These are phyloP conservation scores for Fusarium sterilihyphosum DNA, from an alignment of 2,329 filamentous ascomycete species.

Conservation along the genomic window DNA sequence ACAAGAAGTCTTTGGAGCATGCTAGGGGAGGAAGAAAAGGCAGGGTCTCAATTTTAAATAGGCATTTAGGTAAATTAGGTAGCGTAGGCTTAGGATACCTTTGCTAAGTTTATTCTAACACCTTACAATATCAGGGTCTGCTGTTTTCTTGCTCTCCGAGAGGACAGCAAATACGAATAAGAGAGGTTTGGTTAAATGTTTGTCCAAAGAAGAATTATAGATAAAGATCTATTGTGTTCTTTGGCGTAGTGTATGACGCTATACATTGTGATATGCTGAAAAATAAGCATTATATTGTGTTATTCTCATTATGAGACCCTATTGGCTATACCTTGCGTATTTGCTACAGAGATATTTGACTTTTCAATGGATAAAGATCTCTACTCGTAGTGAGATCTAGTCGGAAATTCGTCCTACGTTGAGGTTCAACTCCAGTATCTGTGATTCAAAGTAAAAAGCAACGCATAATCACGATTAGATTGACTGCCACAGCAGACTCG, in stretches of 20 bases:
- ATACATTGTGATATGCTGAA: not conserved
- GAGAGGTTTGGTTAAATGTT: too few species aligned
- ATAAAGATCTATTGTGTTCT: not conserved
- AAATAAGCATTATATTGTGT: not conserved
- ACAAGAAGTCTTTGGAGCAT: not conserved
- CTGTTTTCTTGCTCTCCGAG: not conserved
- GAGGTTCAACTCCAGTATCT: not conserved
- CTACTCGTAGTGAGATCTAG: not conserved
- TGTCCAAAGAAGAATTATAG: accelerated
- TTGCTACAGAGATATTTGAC: not conserved
- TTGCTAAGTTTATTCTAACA: not conserved
- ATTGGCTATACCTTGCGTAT: not conserved
- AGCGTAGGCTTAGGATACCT: not conserved
- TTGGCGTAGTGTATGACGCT: not conserved
- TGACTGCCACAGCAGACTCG: not conserved
- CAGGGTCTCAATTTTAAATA: not conserved
- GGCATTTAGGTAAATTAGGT: accelerated
- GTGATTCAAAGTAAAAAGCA: too few species aligned
- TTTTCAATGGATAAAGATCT: too few species aligned
- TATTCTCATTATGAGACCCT: not conserved
- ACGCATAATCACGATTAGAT: not conserved
- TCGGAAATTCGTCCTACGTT: accelerated
- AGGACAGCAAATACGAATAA: accelerated
- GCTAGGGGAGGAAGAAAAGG: not conserved
- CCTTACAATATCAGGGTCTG: too few species aligned